These are phyloP conservation scores for Puccinia triticina DNA, from an alignment of 1,284 basidiomycete species.

Conservation along the genomic window DNA sequence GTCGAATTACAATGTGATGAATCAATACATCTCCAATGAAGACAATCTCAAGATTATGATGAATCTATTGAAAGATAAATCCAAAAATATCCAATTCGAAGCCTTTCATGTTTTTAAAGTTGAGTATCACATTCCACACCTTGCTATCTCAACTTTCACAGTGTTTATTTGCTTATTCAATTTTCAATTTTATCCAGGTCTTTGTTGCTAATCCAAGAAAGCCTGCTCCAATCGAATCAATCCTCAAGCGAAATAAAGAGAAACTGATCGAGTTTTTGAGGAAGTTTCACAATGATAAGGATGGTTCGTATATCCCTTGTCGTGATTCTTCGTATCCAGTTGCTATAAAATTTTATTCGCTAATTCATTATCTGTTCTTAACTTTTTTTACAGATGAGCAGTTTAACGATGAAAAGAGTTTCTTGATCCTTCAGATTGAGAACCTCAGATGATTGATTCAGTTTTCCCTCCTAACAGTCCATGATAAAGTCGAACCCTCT, in stretches of 20 bases:
- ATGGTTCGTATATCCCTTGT: constrained; percentile 63
- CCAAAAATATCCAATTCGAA: constrained; percentile 99
- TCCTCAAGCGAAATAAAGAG: constrained; percentile 89
- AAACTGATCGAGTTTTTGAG: constrained; percentile 86
- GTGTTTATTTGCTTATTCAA: background rate
- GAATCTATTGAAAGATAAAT: constrained; percentile 95
- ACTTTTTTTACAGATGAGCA: constrained; percentile 72
- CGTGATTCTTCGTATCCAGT: background rate
- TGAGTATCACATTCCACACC: constrained; percentile 52
- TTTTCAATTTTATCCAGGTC: constrained; percentile 65
- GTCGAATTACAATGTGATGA: constrained; percentile 98
- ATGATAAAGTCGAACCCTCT: background rate
- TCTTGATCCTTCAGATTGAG: constrained; percentile 81
- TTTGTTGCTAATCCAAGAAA: constrained; percentile 99
- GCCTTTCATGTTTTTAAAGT: constrained; percentile 99
- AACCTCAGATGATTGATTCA: constrained; percentile 44
- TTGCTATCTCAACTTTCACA: background rate
- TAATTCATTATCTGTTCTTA: background rate
- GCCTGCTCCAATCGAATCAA: constrained; percentile 87
- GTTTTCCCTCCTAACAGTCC: background rate
- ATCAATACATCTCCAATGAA: constrained; percentile 80
- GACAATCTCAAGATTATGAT: constrained; percentile 99
- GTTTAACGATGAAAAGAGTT: constrained; percentile 96
- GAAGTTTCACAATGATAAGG: constrained; percentile 97
- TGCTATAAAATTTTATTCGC: background rate